A percentile compares a stretch with the other conserved stretches of the same genome.
Conservation (phyloP, 768 basidiomycete species). For the Phlebiopsis flavidoalba region DNA sequence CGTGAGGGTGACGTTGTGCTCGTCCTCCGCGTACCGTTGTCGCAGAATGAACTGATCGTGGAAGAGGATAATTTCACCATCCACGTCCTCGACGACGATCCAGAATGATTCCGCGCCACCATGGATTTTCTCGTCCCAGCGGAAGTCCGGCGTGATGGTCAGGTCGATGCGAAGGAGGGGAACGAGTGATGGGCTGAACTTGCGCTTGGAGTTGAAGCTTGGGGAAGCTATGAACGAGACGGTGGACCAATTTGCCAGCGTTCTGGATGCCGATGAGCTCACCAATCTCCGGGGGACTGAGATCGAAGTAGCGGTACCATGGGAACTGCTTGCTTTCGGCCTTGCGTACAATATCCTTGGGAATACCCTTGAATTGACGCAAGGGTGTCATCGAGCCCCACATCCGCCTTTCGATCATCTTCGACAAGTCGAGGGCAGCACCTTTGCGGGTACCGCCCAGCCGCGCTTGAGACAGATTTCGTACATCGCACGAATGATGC, state of each 20-base stretch:
- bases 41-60: slow-evolving; percentile 91
- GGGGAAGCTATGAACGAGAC: slow-evolving; percentile 94
- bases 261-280: slow-evolving; percentile 93
- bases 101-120: slow-evolving; percentile 86
- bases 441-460: slow-evolving; percentile 94
- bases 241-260: slow-evolving; percentile 87
- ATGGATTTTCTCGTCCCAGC: slow-evolving; percentile 95
- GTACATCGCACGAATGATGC: slow-evolving; percentile 92
- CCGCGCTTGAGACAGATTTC: slow-evolving; percentile 97
- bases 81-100: slow-evolving; percentile 94
- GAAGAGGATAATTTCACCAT: slow-evolving; percentile 95
- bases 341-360: slow-evolving; percentile 77
- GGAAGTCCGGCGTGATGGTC: slow-evolving; percentile 95
- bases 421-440: slow-evolving; percentile 90
- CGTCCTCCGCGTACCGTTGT: slow-evolving; percentile 87
- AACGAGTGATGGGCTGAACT: slow-evolving; percentile 94
- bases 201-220: slow-evolving; percentile 94
- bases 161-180: slow-evolving; percentile 88
- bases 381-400: slow-evolving; percentile 98
- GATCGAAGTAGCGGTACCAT: slow-evolving; percentile 96
- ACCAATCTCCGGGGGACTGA: slow-evolving; percentile 88
- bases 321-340: slow-evolving; percentile 99
- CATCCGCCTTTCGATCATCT: slow-evolving; percentile 91
- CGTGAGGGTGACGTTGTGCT: slow-evolving; percentile 91
- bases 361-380: slow-evolving; percentile 92